Conservation (phyloP, 192 early-diverging fungal genomes). For the Thamnidium elegans region DNA sequence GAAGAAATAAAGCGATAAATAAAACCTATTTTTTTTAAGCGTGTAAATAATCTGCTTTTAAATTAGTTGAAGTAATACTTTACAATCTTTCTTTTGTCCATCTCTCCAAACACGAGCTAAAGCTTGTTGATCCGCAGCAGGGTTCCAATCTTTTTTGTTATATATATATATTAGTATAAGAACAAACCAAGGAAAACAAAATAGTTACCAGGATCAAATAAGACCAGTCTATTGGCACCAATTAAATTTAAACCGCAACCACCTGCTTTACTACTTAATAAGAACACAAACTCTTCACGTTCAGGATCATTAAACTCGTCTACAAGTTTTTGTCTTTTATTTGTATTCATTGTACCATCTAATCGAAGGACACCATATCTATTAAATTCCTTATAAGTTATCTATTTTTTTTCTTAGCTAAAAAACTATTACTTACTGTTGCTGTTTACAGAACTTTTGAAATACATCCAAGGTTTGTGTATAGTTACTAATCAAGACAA, state of each 20-base stretch:
- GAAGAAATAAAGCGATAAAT: constrained; percentile 98
- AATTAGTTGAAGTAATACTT: no score
- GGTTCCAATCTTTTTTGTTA: constrained; percentile 79
- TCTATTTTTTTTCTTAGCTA: no score
- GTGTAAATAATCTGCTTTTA: no score
- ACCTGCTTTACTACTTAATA: constrained; percentile 96
- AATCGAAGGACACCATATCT: constrained; percentile 78
- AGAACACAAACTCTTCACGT: constrained; percentile 85
- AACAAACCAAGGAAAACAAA: no score
- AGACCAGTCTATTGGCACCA: constrained; percentile 93
- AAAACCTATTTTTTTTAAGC: no score
- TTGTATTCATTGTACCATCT: constrained; percentile 90
- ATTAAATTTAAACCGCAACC: constrained; percentile 98
- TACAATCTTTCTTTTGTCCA: constrained; percentile 74
- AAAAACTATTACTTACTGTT: no score
- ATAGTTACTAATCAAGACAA: constrained; percentile 98
- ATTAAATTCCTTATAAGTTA: no score
- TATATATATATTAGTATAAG: neutral
- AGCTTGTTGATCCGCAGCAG: constrained; percentile 94
- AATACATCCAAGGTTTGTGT: constrained; percentile 97
- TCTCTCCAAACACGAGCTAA: constrained; percentile 89
- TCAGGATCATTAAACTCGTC: constrained; percentile 95
- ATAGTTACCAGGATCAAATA: constrained; percentile 78
- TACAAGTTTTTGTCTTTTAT: constrained; percentile 93
- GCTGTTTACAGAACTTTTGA: constrained; percentile 78